A percentile compares a stretch with the other conserved stretches of the same genome.
Evolutionary conservation across 805 yeast species (phyloP).

Genomic region (Jamesozyma jinghongensis): DNA sequence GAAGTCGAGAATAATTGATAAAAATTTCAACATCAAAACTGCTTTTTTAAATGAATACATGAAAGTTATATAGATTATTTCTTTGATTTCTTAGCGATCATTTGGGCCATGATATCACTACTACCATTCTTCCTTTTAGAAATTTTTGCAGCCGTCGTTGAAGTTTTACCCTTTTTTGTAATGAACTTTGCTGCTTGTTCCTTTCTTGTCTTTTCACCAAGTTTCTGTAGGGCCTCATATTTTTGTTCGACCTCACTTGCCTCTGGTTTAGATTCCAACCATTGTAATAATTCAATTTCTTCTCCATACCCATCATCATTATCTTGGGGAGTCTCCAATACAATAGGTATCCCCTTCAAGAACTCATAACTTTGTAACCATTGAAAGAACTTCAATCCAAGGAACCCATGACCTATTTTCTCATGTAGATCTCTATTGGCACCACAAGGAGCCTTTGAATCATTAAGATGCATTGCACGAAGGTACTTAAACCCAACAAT

Average conservation of each 20-base stretch:
- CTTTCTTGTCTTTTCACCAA: constrained; percentile 62
- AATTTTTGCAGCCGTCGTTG: constrained; percentile 4
- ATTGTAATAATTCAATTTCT: constrained; percentile 74
- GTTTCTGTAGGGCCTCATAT: constrained; percentile 38
- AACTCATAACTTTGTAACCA: constrained; percentile 53
- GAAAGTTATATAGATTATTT: too few relatives aligned
- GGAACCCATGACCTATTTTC: constrained; percentile 76
- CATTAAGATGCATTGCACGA: constrained; percentile 80
- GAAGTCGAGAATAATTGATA: too few relatives aligned
- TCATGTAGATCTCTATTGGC: constrained; percentile 91
- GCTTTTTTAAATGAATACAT: too few relatives aligned
- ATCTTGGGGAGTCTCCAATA: constrained; percentile 76
- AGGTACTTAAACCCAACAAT: constrained; percentile 68
- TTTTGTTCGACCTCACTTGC: constrained; percentile 49
- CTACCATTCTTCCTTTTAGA: constrained; percentile 12
- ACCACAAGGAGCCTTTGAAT: constrained; percentile 87
- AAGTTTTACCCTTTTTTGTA: constrained; percentile 42
- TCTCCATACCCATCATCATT: constrained; percentile 67
- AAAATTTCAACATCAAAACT: too few relatives aligned
- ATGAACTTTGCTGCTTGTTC: constrained; percentile 61
- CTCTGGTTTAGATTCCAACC: constrained; percentile 46
- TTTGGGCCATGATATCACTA: constrained; percentile 15
- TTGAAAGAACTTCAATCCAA: constrained; percentile 81
- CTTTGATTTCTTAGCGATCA: constrained; percentile 5
- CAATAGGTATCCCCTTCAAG: constrained; percentile 60